Evolutionary conservation across 306 rosid genomes (phyloP).

Genomic region (Gastrolobium villosum): DNA sequence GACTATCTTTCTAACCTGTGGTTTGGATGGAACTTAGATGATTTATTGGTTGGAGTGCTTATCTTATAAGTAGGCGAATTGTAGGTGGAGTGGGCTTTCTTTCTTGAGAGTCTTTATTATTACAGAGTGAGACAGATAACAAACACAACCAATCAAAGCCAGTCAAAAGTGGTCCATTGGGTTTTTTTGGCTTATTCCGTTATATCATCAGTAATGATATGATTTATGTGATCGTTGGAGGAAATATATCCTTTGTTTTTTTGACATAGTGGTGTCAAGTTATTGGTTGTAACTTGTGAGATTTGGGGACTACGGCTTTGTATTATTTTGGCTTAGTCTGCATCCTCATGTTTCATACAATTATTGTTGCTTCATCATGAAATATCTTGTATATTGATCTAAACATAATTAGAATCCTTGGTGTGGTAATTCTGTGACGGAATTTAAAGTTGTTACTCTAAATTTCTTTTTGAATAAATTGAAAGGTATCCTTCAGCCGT

Average conservation of each 20-base stretch:
- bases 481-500: no score
- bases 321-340: background rate
- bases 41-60: conserved; percentile 14
- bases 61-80: conserved; percentile 35
- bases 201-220: conserved; percentile 18
- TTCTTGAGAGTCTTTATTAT: conserved; percentile 1
- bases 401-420: no score
- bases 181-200: conserved; percentile 21
- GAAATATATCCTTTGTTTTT: background rate
- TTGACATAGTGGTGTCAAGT: background rate
- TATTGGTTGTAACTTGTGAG: background rate
- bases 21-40: conserved; percentile 27
- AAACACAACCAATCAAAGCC: conserved; percentile 10
- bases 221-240: conserved; percentile 22
- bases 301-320: no score
- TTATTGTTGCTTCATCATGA: no score
- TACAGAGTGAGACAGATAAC: conserved; percentile 35
- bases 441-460: no score
- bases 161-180: conserved; percentile 32
- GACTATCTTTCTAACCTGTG: conserved; percentile 7
- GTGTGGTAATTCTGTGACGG: no score
- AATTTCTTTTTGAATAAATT: no score
- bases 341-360: no score
- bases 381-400: no score
- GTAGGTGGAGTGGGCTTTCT: conserved; percentile 16